Base-by-base conservation (phyloP, 371 early-diverging fungal species). In the Conidiobolus incongruus region DNA sequence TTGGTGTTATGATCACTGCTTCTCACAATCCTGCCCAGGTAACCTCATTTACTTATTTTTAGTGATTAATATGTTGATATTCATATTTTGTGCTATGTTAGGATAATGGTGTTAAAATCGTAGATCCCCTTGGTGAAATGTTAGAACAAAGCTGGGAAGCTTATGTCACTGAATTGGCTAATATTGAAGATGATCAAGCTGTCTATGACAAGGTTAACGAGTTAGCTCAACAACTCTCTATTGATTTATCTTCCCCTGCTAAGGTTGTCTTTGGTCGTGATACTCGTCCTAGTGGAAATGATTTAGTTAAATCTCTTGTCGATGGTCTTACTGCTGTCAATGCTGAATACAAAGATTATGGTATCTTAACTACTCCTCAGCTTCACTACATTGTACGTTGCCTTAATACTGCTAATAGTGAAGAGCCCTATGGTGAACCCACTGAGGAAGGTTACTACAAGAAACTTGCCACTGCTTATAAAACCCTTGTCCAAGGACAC, bases 1-100 rank as follows among this genome's bases (percentile, higher is more conserved):
- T 99, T 47, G 99, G 99, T 49, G 77, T 92, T 33, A 96, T 98
- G 96, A 74, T 99, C 47, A 99, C 99, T 37, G 99, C 99, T 32
- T 92, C 93, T 29, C 99, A 99, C 65, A 99, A 99, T 62, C 87
- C 92, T 42, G 90, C 70, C 48, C 66, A 68, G 51, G 87, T 83
- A 63, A 52, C 40, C 8, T 26, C n/a, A 34, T 40, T 17, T 33
- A 32, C 17, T 35, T 20, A 10, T 21, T 23, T 33, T n/a, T n/a
- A n/a, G n/a, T n/a, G n/a, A n/a, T n/a, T n/a, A n/a, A n/a, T n/a
- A n/a, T n/a, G n/a, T n/a, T n/a, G n/a, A n/a, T n/a, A n/a, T n/a
- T n/a, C n/a, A n/a, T n/a, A n/a, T n/a, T n/a, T n/a, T n/a, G n/a
- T n/a, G n/a, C n/a, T n/a, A n/a, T 48, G 36, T n/a, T 52, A 81